Conservation (phyloP, 768 basidiomycete species). For the Hygrocybe punicea region DNA sequence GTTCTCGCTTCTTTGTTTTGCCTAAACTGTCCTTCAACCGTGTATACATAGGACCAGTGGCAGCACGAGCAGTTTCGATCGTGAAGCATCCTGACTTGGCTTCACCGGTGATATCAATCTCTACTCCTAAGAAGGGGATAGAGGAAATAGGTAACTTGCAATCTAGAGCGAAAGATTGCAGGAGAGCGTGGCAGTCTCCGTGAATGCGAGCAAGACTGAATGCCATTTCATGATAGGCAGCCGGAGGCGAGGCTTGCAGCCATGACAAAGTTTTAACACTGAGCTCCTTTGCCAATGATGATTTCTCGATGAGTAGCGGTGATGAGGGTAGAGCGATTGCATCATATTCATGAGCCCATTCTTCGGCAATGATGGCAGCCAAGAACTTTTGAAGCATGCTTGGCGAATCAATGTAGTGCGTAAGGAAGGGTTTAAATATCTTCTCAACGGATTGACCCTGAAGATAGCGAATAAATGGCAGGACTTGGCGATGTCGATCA, state of each 20-base stretch:
- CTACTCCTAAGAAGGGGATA: constrained; percentile 74
- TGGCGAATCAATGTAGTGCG: constrained; percentile 78
- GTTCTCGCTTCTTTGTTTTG: constrained; percentile 73
- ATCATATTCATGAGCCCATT: constrained; percentile 76
- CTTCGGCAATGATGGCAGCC: constrained; percentile 80
- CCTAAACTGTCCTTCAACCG: constrained; percentile 72
- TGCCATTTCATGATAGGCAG: constrained; percentile 89
- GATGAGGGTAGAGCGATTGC: constrained; percentile 21
- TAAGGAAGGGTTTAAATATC: constrained; percentile 71
- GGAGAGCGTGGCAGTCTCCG: constrained; percentile 70
- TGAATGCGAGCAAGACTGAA: constrained; percentile 77
- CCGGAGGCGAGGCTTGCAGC: constrained; percentile 71
- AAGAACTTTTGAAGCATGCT: constrained; percentile 91
- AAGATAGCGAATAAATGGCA: neutral
- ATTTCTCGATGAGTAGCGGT: constrained; percentile 50
- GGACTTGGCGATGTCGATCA: neutral
- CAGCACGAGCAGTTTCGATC: constrained; percentile 68
- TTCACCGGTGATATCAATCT: constrained; percentile 67
- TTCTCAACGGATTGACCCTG: constrained; percentile 48
- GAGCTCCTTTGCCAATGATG: constrained; percentile 62
- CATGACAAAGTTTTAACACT: constrained; percentile 63
- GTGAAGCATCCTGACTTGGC: constrained; percentile 67
- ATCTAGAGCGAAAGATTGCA: constrained; percentile 80
- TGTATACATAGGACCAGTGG: constrained; percentile 67
- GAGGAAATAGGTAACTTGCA: constrained; percentile 80